Percentiles rank a stretch among this genome's conserved stretches.
These are phyloP conservation scores for Vanrija humicola DNA, from an alignment of 1,284 basidiomycete species.

Conservation along the genomic window DNA sequence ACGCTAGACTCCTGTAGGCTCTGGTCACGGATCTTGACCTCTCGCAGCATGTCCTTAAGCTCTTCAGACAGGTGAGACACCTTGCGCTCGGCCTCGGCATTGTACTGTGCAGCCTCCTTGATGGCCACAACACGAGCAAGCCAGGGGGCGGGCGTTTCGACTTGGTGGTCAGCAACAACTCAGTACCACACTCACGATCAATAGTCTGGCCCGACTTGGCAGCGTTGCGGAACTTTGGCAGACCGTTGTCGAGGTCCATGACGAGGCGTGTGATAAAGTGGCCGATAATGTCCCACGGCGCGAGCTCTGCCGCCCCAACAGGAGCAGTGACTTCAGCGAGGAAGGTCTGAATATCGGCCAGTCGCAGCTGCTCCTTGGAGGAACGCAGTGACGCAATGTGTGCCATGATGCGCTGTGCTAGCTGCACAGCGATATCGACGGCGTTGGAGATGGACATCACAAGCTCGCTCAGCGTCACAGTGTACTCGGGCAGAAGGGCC, in stretches of 20 bases:
- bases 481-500: conserved; percentile 66
- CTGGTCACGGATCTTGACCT: conserved; percentile 81
- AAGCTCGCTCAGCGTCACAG: conserved; percentile 67
- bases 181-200: conserved; percentile 58
- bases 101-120: conserved; percentile 74
- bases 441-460: conserved; percentile 71
- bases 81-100: conserved; percentile 86
- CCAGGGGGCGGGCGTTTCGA: conserved; percentile 75
- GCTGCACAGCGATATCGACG: conserved; percentile 85
- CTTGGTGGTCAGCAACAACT: background rate
- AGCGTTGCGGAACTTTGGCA: conserved; percentile 68
- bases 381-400: conserved; percentile 70
- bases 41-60: conserved; percentile 77
- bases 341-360: conserved; percentile 65
- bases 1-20: conserved; percentile 80
- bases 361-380: conserved; percentile 70
- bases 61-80: conserved; percentile 81
- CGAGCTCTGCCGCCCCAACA: conserved; percentile 50
- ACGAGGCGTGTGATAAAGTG: conserved; percentile 65
- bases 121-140: conserved; percentile 78
- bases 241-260: conserved; percentile 63
- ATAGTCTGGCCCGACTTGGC: conserved; percentile 60
- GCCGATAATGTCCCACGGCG: conserved; percentile 72
- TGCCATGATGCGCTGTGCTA: conserved; percentile 79
- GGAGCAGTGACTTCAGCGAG: conserved; percentile 60